Evolutionary conservation across 306 rosid species (phyloP).

Genomic region (Trichosanthes cucumerina): DNA sequence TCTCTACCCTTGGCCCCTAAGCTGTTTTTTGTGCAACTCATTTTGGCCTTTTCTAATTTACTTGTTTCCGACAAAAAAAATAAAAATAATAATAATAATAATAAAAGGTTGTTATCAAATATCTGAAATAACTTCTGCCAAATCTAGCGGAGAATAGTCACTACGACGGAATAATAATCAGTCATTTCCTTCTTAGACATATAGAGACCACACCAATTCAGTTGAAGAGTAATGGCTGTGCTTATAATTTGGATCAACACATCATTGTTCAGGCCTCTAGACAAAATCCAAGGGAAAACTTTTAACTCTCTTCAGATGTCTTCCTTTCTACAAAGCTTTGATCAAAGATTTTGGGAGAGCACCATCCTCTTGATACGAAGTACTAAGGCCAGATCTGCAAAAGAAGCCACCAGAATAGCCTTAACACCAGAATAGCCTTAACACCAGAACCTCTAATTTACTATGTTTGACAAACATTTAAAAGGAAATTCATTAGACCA

Average conservation of each 20-base stretch:
- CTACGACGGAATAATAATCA: not conserved
- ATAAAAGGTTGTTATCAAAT: too few relatives aligned
- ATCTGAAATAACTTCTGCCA: not conserved
- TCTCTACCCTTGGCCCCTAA: too few relatives aligned
- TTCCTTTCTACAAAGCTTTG: not conserved
- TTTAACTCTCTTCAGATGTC: not conserved
- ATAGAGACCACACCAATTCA: not conserved
- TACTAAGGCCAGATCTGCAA: not conserved
- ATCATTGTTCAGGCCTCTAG: not conserved
- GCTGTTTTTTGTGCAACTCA: too few relatives aligned
- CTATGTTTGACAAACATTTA: not conserved
- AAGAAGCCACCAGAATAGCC: not conserved
- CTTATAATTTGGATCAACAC: not conserved
- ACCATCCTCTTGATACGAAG: not conserved
- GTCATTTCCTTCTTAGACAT: not conserved
- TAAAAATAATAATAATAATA: too few relatives aligned
- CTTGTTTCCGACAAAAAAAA: too few relatives aligned
- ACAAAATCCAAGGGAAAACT: not conserved
- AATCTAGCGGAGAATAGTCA: not conserved
- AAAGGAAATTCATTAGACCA: not conserved
- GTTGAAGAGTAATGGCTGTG: too few relatives aligned
- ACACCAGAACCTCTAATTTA: not conserved
- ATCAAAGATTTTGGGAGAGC: not conserved
- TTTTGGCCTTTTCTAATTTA: too few relatives aligned
- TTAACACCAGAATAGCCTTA: not conserved